Evolutionary conservation across 208 protist species (phyloP).

Genomic region (Leishmania braziliensis): DNA sequence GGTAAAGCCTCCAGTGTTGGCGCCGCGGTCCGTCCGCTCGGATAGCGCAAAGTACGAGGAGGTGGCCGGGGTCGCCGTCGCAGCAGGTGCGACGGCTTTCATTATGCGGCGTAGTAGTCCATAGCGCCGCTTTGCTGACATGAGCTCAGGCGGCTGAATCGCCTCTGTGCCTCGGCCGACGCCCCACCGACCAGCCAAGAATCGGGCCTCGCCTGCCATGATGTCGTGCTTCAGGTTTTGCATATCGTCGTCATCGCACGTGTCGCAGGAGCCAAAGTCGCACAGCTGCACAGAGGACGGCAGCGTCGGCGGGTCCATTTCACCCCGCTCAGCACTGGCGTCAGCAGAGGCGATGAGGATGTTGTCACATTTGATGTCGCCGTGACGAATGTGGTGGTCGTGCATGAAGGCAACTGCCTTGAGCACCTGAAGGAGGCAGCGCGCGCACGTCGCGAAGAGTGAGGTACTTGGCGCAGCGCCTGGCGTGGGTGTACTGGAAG

Average conservation of each 20-base stretch:
- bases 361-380: constrained; percentile 83
- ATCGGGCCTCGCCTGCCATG: constrained; percentile 48
- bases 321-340: background rate
- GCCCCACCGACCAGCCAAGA: constrained; percentile 59
- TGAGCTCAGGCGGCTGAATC: constrained; percentile 80
- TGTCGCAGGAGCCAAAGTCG: constrained; percentile 85
- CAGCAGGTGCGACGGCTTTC: background rate
- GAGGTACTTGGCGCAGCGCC: constrained; percentile 17
- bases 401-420: constrained; percentile 70
- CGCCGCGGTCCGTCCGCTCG: constrained; percentile 14
- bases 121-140: constrained; percentile 60
- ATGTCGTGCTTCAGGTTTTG: constrained; percentile 45
- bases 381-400: constrained; percentile 63
- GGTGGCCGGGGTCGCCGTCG: background rate
- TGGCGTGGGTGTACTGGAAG: constrained; percentile 2
- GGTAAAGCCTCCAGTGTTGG: background rate
- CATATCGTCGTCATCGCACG: constrained; percentile 60
- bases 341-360: constrained; percentile 56
- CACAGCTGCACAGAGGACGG: constrained; percentile 57
- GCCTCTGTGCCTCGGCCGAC: constrained; percentile 73
- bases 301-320: constrained; percentile 23
- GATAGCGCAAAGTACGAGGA: background rate
- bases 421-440: constrained; percentile 71
- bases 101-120: constrained; percentile 42
- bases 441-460: constrained; percentile 55